Evolutionary conservation across 2,329 filamentous ascomycete genomes (phyloP), one percentile per base, ranked within the genome.

Genomic region (Venturia asperata): DNA sequence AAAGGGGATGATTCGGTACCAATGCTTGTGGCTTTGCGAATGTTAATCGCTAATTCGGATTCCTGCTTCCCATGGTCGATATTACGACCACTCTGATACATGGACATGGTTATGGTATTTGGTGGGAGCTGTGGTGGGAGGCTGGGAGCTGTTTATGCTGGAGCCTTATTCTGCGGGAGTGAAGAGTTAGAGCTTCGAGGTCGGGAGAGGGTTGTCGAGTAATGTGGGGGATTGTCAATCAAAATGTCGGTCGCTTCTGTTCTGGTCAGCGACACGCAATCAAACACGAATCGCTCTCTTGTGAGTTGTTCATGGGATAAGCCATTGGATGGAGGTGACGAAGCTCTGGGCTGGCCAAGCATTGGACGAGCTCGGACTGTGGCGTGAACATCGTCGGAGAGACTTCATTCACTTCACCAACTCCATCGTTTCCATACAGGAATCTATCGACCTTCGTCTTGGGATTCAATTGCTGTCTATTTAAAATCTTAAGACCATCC

Each of bases 1-100:
- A n/a, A 24, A 47, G 71, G 30, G 45, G 27, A 58, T 30, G 47
- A 56, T 58, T 63, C 69, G 77, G 70, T 74, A 82, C 81, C 82
- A 70, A 85, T 84, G 72, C 82, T 86, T 19, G 85, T 87, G 43
- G 85, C 85, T 77, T 88, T 88, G 72, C 83, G 83, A 74, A 88
- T 87, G 75, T 87, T 85, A 73, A 85, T 83, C 72, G 83, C 80
- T 69, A 88, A 79, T 74, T 88, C 85, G 60, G 83, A 80, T 75
- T 88, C 85, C 70, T 85, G 83, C 74, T 82, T 83, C 45, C n/a
- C 34, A 30, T 39, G 47, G 41, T 39, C 19, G 13, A 24, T 41
- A 21, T 24, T 41, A 9, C 64, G 27, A 30, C 27, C 42, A 37
- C 37, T 62, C 11, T 11, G 17, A 43, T 45, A 45, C 62, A 43